phyloP scores from a whole-genome alignment of 208 protist species.

The Phytomonas francai region DNA sequence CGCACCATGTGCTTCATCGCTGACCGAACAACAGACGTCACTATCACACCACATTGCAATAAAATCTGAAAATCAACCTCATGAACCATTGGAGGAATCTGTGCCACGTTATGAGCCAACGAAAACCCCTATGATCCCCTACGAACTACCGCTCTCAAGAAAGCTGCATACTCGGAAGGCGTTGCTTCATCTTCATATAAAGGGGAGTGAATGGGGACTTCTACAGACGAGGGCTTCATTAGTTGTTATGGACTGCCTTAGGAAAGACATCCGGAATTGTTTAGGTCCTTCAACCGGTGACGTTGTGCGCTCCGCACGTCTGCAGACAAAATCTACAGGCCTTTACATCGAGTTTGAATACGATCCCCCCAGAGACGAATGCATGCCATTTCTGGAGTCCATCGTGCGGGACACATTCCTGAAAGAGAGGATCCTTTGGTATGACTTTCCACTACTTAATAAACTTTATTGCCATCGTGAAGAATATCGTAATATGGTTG shows the following conservation, averaged over 20 bases:
- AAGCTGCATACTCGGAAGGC: background rate
- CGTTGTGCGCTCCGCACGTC: background rate
- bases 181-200: background rate
- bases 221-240: background rate
- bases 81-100: background rate
- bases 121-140: background rate
- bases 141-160: background rate
- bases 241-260: background rate
- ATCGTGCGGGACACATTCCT: background rate
- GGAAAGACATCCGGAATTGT: background rate
- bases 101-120: background rate
- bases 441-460: background rate
- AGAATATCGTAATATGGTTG: background rate
- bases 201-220: background rate
- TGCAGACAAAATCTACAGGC: background rate
- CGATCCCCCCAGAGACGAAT: background rate
- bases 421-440: background rate
- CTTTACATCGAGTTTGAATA: background rate
- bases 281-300: background rate
- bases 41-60: background rate
- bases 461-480: background rate
- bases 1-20: background rate
- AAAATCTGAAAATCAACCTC: background rate
- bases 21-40: background rate
- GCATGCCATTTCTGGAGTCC: background rate